phyloP scores from a whole-genome alignment of 208 protist species.

The Porcisia hertigi region DNA sequence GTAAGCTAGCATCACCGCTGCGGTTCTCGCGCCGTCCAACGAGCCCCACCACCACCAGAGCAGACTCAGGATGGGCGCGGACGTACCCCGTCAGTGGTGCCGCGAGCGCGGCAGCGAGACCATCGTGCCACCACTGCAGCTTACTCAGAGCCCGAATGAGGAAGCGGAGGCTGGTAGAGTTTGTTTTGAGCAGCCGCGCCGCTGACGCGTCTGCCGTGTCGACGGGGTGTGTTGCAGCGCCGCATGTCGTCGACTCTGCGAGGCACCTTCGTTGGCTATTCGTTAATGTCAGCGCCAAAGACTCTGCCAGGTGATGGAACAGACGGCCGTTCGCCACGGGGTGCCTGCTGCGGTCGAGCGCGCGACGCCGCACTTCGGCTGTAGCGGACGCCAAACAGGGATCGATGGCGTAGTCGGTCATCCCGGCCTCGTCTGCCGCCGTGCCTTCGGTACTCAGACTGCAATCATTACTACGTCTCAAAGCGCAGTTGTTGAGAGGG shows the following conservation, averaged over 20 bases:
- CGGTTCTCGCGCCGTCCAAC: slow-evolving; percentile 59
- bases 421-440: neutral
- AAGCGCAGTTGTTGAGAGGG: neutral
- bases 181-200: slow-evolving; percentile 24
- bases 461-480: neutral
- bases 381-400: neutral
- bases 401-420: neutral
- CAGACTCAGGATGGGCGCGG: slow-evolving; percentile 47
- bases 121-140: slow-evolving; percentile 47
- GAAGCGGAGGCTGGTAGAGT: slow-evolving; percentile 56
- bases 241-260: neutral
- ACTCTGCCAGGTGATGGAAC: slow-evolving; percentile 34
- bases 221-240: neutral
- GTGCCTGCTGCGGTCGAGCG: slow-evolving; percentile 17
- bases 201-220: slow-evolving; percentile 19
- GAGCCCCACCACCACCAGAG: slow-evolving; percentile 46
- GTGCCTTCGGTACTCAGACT: neutral
- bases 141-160: slow-evolving; percentile 62
- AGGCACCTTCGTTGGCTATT: neutral
- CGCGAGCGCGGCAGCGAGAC: slow-evolving; percentile 40
- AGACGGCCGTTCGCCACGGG: slow-evolving; percentile 46
- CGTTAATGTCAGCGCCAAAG: slow-evolving; percentile 29
- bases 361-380: neutral
- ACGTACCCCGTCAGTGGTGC: slow-evolving; percentile 47
- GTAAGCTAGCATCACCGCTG: slow-evolving; percentile 32